Evolutionary conservation across 2,329 filamentous ascomycete genomes (phyloP).

Genomic region (Exutisphaerella laricina): DNA sequence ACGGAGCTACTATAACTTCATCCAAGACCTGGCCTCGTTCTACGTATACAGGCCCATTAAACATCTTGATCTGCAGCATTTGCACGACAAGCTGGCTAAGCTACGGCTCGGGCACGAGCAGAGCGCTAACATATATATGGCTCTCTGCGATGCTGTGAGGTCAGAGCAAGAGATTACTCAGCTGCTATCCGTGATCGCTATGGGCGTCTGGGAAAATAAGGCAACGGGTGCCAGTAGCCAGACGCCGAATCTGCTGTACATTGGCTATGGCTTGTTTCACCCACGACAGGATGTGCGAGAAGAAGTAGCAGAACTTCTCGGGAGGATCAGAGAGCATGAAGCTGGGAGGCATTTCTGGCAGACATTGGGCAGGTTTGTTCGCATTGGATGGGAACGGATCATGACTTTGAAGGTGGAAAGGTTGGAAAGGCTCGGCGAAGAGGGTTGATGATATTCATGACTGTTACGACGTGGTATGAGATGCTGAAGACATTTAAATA

Average conservation of each 20-base stretch:
- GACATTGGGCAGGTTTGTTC: conserved; percentile 78
- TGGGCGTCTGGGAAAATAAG: conserved; percentile 27
- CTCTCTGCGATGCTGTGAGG: conserved; percentile 60
- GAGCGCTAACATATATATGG: conserved; percentile 77
- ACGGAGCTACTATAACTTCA: conserved; percentile 89
- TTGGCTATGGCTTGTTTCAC: conserved; percentile 88
- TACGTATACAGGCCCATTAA: conserved; percentile 54
- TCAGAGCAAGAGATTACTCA: conserved; percentile 73
- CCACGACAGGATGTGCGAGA: conserved; percentile 73
- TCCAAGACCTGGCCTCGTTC: conserved; percentile 43
- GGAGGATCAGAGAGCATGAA: conserved; percentile 77
- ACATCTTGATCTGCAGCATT: conserved; percentile 80
- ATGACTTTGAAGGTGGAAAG: conserved; percentile 40
- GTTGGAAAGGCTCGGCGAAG: conserved; percentile 11
- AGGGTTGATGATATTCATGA: conserved; percentile 7
- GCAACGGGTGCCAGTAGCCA: conserved; percentile 13
- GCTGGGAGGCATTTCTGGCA: conserved; percentile 93
- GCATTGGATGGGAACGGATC: conserved; percentile 75
- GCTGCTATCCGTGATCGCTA: conserved; percentile 31
- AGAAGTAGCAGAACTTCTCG: conserved; percentile 71
- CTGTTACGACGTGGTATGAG: neutral
- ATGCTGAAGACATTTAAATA: neutral
- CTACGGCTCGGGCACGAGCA: conserved; percentile 71
- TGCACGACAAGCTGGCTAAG: conserved; percentile 83
- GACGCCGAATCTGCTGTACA: conserved; percentile 19